These are phyloP conservation scores for Xylaria palmicola DNA, from an alignment of 495 filamentous ascomycete genomes.

Conservation along the genomic window DNA sequence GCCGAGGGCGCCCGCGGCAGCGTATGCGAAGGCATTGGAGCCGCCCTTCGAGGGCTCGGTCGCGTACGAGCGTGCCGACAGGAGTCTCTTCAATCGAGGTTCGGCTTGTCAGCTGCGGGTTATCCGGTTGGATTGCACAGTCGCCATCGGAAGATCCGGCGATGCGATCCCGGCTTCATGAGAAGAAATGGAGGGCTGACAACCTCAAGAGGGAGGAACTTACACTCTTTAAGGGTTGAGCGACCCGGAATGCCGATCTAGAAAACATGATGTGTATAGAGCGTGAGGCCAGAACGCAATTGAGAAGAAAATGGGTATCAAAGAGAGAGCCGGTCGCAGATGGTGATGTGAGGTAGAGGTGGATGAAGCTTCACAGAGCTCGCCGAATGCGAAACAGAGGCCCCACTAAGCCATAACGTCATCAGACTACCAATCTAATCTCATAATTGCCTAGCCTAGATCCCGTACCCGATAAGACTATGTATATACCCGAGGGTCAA, in stretches of 20 bases:
- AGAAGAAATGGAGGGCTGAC: neutral
- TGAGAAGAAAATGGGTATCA: neutral
- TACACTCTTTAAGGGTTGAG: constrained; percentile 48
- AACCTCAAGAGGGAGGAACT: constrained; percentile 18
- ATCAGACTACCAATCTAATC: too few relatives aligned
- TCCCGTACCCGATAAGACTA: neutral
- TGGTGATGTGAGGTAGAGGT: neutral
- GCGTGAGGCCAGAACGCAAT: neutral
- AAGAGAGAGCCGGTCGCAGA: neutral
- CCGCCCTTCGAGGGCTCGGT: constrained; percentile 44
- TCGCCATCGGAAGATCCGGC: neutral
- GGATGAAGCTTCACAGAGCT: neutral
- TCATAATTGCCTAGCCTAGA: neutral
- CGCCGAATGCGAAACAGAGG: neutral
- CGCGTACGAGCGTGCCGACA: constrained; percentile 51
- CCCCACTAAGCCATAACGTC: constrained; percentile 11
- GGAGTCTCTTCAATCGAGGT: constrained; percentile 27
- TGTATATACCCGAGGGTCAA: too few relatives aligned
- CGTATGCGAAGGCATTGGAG: constrained; percentile 46
- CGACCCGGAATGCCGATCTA: constrained; percentile 42
- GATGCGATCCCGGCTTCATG: neutral
- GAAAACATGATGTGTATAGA: constrained; percentile 39
- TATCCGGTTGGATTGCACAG: constrained; percentile 7
- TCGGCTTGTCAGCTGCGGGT: constrained; percentile 18
- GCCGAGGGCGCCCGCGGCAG: constrained; percentile 34